phyloP scores from a whole-genome alignment of 1,139 yeast species.

The Geotrichum bryndzae region DNA sequence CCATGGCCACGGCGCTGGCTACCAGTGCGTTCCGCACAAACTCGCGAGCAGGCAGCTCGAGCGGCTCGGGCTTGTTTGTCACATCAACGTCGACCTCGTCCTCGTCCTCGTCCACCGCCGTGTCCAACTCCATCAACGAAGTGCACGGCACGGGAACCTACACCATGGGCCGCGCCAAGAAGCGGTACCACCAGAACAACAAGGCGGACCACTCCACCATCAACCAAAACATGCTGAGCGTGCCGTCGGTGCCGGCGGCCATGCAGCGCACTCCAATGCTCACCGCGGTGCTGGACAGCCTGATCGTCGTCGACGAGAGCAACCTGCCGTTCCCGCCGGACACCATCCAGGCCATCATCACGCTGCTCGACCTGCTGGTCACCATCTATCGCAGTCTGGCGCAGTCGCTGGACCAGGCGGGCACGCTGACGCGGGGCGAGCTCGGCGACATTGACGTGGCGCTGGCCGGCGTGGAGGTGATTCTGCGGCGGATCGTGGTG shows the following conservation, averaged over 20 bases:
- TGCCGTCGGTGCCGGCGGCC: slow-evolving; percentile 4
- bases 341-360: slow-evolving; percentile 8
- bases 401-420: slow-evolving; percentile 1
- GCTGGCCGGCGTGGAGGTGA: slow-evolving; percentile 9
- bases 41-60: neutral
- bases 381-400: slow-evolving; percentile 10
- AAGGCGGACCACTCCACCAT: slow-evolving; percentile 10
- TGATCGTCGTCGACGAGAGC: slow-evolving; percentile 6
- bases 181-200: slow-evolving; percentile 1
- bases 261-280: neutral
- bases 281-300: neutral
- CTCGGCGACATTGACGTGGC: slow-evolving; percentile 9
- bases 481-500: slow-evolving; percentile 5
- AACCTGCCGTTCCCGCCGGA: slow-evolving; percentile 15
- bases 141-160: slow-evolving; percentile 11
- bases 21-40: neutral
- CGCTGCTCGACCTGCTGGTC: slow-evolving; percentile 12
- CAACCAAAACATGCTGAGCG: slow-evolving; percentile 8
- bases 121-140: neutral
- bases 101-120: neutral
- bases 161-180: slow-evolving; percentile 7
- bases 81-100: neutral
- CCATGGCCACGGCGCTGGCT: neutral
- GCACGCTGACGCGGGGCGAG: neutral
- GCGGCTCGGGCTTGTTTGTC: neutral